A percentile compares a stretch with the other conserved stretches of the same genome.
phyloP scores from a whole-genome alignment of 108 stramenopile species.

The Licmophora abbreviata region DNA sequence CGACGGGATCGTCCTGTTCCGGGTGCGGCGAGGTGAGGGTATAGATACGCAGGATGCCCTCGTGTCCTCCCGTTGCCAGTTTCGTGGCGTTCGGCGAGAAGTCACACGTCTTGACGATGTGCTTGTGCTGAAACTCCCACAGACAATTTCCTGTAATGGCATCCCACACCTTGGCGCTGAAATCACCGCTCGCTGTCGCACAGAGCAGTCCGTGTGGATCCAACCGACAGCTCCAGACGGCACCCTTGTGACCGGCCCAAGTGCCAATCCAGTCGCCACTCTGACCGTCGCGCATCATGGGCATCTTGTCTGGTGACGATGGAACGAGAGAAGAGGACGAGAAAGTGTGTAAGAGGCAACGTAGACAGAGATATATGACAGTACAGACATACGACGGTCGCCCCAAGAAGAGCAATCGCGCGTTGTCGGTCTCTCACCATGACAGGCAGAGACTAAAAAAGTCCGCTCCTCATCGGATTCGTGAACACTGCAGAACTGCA shows the following conservation, averaged over 20 bases:
- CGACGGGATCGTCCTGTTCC: slow-evolving; percentile 12
- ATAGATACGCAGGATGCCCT: slow-evolving; percentile 84
- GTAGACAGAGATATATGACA: not conserved
- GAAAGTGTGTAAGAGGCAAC: not conserved
- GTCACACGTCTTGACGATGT: slow-evolving; percentile 94
- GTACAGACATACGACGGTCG: not conserved
- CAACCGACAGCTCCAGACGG: slow-evolving; percentile 95
- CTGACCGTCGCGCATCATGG: slow-evolving; percentile 93
- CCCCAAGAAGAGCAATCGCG: not conserved
- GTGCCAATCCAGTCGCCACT: slow-evolving; percentile 99
- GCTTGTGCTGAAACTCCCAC: slow-evolving; percentile 80
- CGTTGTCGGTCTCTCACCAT: slow-evolving; percentile 15
- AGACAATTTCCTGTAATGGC: slow-evolving; percentile 76
- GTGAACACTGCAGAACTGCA: slow-evolving; percentile 59
- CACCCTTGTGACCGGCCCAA: slow-evolving; percentile 97
- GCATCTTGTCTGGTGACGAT: slow-evolving; percentile 46
- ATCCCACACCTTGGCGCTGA: slow-evolving; percentile 80
- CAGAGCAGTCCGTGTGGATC: slow-evolving; percentile 78
- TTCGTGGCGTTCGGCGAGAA: slow-evolving; percentile 73
- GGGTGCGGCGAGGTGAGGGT: slow-evolving; percentile 38
- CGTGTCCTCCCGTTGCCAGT: slow-evolving; percentile 93
- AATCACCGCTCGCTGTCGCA: slow-evolving; percentile 88
- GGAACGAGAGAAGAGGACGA: slow-evolving; percentile 1
- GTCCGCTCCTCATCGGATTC: slow-evolving; percentile 44
- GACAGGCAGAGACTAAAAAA: slow-evolving; percentile 78